phyloP scores from a whole-genome alignment of 306 rosid species.

The Vicia faba region DNA sequence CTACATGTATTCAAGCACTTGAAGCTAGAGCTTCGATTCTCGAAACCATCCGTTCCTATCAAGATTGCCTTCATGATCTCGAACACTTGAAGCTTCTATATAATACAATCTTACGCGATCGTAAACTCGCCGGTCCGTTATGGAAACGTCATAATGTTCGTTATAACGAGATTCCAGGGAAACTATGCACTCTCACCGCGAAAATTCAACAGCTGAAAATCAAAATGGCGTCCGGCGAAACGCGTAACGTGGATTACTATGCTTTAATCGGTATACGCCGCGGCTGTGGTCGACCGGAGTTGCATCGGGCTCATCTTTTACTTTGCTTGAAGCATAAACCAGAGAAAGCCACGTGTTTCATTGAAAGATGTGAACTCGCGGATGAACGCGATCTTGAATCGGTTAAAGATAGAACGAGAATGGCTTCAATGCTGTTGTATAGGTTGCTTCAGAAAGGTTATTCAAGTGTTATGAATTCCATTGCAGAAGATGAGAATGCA shows the following conservation, averaged over 20 bases:
- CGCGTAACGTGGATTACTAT: conserved; percentile 72
- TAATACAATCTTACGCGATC: conserved; percentile 80
- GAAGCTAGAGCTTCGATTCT: conserved; percentile 72
- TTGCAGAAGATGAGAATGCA: conserved; percentile 65
- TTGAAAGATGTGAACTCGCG: conserved; percentile 73
- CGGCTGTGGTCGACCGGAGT: conserved; percentile 79
- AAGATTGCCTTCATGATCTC: conserved; percentile 79
- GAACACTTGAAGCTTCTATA: conserved; percentile 83
- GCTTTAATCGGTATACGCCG: conserved; percentile 80
- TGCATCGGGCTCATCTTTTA: conserved; percentile 74
- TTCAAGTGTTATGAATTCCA: conserved; percentile 50
- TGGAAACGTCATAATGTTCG: conserved; percentile 81
- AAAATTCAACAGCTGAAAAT: conserved; percentile 67
- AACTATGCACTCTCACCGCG: conserved; percentile 57
- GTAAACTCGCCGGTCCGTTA: conserved; percentile 75
- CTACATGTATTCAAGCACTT: conserved; percentile 76
- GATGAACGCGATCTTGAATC: conserved; percentile 72
- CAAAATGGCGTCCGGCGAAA: conserved; percentile 70
- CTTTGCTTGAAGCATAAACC: conserved; percentile 80
- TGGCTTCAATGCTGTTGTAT: conserved; percentile 68
- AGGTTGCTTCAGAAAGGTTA: conserved; percentile 87
- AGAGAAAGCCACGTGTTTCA: conserved; percentile 65
- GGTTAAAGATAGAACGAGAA: conserved; percentile 68
- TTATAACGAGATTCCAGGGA: conserved; percentile 74
- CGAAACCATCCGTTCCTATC: conserved; percentile 68